Percentiles rank a stretch among this genome's conserved stretches.
phyloP scores from a whole-genome alignment of 495 filamentous ascomycete species.

The Hypoxylon fragiforme region DNA sequence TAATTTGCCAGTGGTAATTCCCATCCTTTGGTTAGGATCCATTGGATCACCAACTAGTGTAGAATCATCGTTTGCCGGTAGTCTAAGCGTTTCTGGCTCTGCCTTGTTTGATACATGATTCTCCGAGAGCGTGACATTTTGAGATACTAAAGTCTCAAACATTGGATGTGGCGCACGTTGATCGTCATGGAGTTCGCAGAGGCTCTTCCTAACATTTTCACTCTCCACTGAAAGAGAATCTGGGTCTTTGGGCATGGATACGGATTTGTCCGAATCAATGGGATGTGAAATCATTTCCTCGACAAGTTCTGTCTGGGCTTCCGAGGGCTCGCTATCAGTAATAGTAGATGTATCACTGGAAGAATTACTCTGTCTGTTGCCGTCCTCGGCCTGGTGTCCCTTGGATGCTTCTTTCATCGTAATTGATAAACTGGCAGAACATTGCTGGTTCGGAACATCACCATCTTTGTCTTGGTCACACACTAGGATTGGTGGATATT shows the following conservation, averaged over 20 bases:
- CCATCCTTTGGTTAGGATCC: conserved; percentile 4
- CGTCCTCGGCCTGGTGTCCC: no score
- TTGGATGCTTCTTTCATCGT: no score
- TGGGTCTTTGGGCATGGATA: not conserved
- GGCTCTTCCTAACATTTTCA: not conserved
- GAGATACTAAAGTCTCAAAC: not conserved
- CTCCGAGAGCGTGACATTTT: not conserved
- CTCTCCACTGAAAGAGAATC: not conserved
- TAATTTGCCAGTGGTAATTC: not conserved
- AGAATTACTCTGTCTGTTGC: no score
- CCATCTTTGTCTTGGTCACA: not conserved
- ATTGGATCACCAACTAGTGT: conserved; percentile 23
- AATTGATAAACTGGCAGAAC: no score
- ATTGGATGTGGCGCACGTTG: not conserved
- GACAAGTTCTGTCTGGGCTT: not conserved
- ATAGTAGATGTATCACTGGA: no score
- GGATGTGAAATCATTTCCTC: not conserved
- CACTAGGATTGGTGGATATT: not conserved
- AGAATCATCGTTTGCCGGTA: conserved; percentile 13
- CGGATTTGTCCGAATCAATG: not conserved
- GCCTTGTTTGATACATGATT: not conserved
- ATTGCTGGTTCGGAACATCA: no score
- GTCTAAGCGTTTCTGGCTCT: not conserved
- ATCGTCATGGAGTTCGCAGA: not conserved
- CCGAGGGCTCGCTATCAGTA: no score